Base-by-base conservation (phyloP, 2,329 filamentous ascomycete species). In the Fusarium odoratissimum region DNA sequence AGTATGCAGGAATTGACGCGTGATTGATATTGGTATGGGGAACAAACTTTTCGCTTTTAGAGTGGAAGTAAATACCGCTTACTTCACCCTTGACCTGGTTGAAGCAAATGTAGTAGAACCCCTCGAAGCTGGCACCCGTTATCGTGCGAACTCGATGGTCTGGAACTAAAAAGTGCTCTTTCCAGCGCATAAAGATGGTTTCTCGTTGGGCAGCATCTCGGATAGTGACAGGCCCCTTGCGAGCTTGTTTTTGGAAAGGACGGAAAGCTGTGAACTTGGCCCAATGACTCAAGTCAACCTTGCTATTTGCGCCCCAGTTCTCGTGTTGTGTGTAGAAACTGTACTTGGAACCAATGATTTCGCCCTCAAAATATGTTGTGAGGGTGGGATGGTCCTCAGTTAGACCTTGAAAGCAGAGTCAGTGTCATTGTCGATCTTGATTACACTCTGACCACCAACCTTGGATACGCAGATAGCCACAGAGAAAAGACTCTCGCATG, bases 51-150 rank as follows among this genome's bases (percentile, higher is more conserved):
- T 98, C 95, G 84, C 95, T 98, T 85, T 97, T 97, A 17, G 94
- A 93, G 84, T 99, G 96, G 81, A 97, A 99, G 83, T 99, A 99
- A 65, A 98, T 97, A 23, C 96, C 96, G 79, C 91, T 95, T 44
- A 99, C 93, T 72, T 89, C 91, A 12, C 95, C 96, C 72, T 91
- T 89, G 54, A 94, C 85, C 83, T 98, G 95, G 82, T 98, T 97
- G 85, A 98, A 98, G 84, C 95, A 98, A 75, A 99, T 98, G 79
- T 99, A 99, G 81, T 98, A 99, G 81, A 99, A 99, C 0, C 96
- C 96, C 80, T 99, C 96, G 68, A 98, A 99, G 79, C 95, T 98
- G 12, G 96, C 96, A 23, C 96, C 96, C 38, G 91, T 93, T 69
- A 99, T 97, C 16, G 93, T 97, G 69, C 92, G 90, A 25, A 98